A percentile compares a stretch with the other conserved stretches of the same genome.
Evolutionary conservation across 306 rosid species (phyloP).

Genomic region (Comarum palustre): DNA sequence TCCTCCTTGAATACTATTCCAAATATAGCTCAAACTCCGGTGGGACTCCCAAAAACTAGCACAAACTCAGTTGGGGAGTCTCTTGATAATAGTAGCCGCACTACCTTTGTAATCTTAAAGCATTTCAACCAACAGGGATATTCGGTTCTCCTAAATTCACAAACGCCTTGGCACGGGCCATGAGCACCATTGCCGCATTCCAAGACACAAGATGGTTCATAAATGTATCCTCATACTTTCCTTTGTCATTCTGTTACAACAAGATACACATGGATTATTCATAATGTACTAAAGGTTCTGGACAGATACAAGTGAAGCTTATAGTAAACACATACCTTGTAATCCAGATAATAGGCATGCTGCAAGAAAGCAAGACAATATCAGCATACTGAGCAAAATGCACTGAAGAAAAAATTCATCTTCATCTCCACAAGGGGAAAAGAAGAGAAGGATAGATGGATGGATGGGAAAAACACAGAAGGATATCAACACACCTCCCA

Average conservation of each 20-base stretch:
- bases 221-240: constrained; percentile 62
- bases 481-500: constrained; percentile 65
- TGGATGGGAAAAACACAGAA: background rate
- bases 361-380: constrained; percentile 37
- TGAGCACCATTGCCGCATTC: constrained; percentile 63
- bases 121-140: constrained; percentile 64
- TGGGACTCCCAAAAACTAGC: background rate
- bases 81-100: background rate
- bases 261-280: constrained; percentile 14
- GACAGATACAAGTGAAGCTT: constrained; percentile 8
- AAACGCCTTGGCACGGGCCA: constrained; percentile 66
- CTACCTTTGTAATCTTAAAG: background rate
- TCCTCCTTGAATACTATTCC: background rate
- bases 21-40: background rate
- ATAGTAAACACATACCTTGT: constrained; percentile 55
- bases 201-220: constrained; percentile 89
- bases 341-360: constrained; percentile 95
- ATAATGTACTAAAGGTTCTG: constrained; percentile 4
- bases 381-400: constrained; percentile 21
- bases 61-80: background rate
- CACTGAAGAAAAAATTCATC: background rate
- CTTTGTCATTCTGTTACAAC: constrained; percentile 73
- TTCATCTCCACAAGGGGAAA: background rate
- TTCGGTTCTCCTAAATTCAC: constrained; percentile 89
- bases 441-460: background rate